Evolutionary conservation across 1,284 basidiomycete species (phyloP).

Genomic region (Stereum hirsutum): DNA sequence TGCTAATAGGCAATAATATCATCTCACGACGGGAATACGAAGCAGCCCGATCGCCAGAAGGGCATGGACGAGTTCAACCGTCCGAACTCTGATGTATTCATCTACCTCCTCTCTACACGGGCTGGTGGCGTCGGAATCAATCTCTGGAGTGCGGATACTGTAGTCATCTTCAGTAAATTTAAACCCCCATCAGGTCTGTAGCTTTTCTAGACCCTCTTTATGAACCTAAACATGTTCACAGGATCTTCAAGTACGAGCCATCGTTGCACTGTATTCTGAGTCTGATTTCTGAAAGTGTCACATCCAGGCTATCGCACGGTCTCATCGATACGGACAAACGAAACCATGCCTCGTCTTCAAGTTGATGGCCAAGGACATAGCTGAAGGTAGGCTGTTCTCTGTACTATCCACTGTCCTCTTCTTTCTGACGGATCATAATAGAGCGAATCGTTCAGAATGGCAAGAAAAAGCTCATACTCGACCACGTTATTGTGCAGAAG

Average conservation of each 20-base stretch:
- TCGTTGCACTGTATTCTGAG: no score
- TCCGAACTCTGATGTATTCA: slow-evolving; percentile 78
- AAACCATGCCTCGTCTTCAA: slow-evolving; percentile 87
- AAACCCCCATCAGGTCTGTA: slow-evolving; percentile 79
- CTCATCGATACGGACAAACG: slow-evolving; percentile 77
- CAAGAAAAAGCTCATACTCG: slow-evolving; percentile 85
- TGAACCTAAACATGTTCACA: slow-evolving; percentile 19
- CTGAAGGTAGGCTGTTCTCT: slow-evolving; percentile 58
- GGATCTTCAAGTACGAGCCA: neutral
- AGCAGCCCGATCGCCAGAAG: slow-evolving; percentile 82
- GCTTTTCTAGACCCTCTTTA: slow-evolving; percentile 3
- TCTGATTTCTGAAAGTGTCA: neutral
- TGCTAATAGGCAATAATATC: slow-evolving; percentile 7
- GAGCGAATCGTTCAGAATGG: slow-evolving; percentile 83
- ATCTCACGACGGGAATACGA: slow-evolving; percentile 82
- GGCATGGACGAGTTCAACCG: slow-evolving; percentile 93
- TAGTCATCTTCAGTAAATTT: slow-evolving; percentile 94
- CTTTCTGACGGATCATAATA: slow-evolving; percentile 20
- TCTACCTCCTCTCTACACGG: slow-evolving; percentile 89
- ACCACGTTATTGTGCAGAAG: slow-evolving; percentile 90
- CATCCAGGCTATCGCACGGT: slow-evolving; percentile 79
- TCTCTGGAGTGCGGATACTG: slow-evolving; percentile 81
- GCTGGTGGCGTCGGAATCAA: slow-evolving; percentile 97
- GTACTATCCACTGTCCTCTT: neutral
- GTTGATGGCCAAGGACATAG: slow-evolving; percentile 83